Evolutionary conservation across 75 land plant species (phyloP), one percentile per base, ranked within the genome.

Genomic region (Cupressus sempervirens): DNA sequence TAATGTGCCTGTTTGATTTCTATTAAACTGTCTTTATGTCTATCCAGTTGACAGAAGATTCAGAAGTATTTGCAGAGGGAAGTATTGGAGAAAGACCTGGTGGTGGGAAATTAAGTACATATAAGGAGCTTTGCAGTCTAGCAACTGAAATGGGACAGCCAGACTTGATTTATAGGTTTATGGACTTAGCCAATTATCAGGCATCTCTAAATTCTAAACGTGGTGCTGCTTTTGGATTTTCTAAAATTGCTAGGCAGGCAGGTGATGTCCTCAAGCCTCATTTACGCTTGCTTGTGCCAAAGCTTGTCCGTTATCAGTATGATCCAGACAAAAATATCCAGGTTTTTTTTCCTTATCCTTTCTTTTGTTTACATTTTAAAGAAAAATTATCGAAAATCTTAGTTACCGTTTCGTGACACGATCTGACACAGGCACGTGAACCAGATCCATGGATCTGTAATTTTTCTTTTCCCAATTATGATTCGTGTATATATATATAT

Each of bases 61-160:
- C 99, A 83, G 99, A 96, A 86, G 96, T 98, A 12, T 96, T 98
- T 79, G 95, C 93, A 91, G 99, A 94, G 48, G 95, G 95, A 13
- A 56, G 91, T 26, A 84, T 96, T 84, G 99, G 99, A 84, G 94
- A 96, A 89, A 92, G 88, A 88, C 90, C 90, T 20, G 87, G 90
- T 86, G 99, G 99, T 23, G 99, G 99, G 36, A 98, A 97, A 52
- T 89, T 98, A 43, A 95, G 93, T 86, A 98, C 99, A 40, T 98
- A 98, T 85, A 98, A 98, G 87, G 99, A 98, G 86, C 94, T 98
- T 30, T 98, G 99, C 84, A 90, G 85, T 84, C 85, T 98, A 20
- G 99, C 99, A 26, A 98, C 93, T 91, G 99, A 98, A 86, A 98
- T 98, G 99, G 99, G 99, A 26, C 99, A 98, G 84, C 99, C 99